Percentiles rank a stretch among this genome's conserved stretches.
Evolutionary conservation across 345 rosid genomes (phyloP).

Genomic region (Syzygium grande): DNA sequence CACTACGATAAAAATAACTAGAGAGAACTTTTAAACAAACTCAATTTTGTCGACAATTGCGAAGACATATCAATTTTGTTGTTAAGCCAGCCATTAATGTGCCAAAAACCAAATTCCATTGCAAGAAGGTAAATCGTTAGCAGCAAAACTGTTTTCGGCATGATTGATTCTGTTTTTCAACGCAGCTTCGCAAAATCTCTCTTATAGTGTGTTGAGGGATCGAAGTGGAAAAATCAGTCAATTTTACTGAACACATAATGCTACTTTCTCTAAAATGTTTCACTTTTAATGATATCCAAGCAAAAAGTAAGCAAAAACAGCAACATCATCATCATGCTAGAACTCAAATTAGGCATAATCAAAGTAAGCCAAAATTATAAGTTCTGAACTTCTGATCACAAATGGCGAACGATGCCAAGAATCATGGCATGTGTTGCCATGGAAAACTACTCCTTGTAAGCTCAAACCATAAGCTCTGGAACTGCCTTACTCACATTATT

Average conservation of each 20-base stretch:
- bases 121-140: not conserved
- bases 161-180: not conserved
- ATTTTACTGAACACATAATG: accelerated
- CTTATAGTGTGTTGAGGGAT: not conserved
- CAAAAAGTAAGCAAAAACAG: not conserved
- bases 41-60: not conserved
- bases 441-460: not conserved
- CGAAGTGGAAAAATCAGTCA: not conserved
- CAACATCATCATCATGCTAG: not conserved
- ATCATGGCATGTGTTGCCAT: not conserved
- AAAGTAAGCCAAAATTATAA: not conserved
- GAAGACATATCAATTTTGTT: not conserved
- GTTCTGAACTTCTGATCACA: not conserved
- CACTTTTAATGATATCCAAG: not conserved
- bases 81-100: not conserved
- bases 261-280: not conserved
- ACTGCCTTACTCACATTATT: not conserved
- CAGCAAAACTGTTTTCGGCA: not conserved
- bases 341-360: not conserved
- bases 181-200: not conserved
- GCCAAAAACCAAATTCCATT: not conserved
- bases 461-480: not conserved
- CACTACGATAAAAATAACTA: not conserved
- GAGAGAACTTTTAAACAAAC: not conserved
- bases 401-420: not conserved